A percentile compares a stretch with the other conserved stretches of the same genome.
Evolutionary conservation across 2,329 filamentous ascomycete species (phyloP).

Genomic region (Colletotrichum paranaense): DNA sequence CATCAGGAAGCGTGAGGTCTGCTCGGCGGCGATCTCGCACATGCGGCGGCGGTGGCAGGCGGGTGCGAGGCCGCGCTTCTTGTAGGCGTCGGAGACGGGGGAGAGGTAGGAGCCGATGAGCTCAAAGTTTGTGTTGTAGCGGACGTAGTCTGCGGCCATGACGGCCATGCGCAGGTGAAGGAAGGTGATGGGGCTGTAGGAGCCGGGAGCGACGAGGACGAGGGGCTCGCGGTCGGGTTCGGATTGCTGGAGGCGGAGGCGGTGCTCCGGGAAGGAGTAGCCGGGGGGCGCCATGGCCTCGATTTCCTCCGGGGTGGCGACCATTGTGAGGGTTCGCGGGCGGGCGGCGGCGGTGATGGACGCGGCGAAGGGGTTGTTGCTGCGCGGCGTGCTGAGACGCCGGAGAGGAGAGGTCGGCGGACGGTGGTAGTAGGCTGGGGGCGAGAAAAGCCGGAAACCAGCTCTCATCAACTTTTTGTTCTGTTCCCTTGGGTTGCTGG

Average conservation of each 20-base stretch:
- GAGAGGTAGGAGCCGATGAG: slow-evolving; percentile 87
- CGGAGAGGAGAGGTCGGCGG: slow-evolving; percentile 11
- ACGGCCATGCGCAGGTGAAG: slow-evolving; percentile 89
- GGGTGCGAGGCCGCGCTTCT: slow-evolving; percentile 82
- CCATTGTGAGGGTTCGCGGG: slow-evolving; percentile 25
- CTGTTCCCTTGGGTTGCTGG: background rate
- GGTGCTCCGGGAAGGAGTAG: slow-evolving; percentile 72
- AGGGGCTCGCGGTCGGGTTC: slow-evolving; percentile 70
- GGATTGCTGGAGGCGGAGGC: slow-evolving; percentile 67
- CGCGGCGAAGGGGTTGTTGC: background rate
- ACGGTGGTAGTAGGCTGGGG: background rate
- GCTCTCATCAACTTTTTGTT: background rate
- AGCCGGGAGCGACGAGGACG: slow-evolving; percentile 76
- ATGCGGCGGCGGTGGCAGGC: slow-evolving; percentile 82
- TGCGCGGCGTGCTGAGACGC: slow-evolving; percentile 16
- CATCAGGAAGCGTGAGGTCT: slow-evolving; percentile 83
- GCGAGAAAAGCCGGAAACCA: slow-evolving; percentile 2
- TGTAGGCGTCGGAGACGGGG: slow-evolving; percentile 76
- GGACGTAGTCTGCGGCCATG: slow-evolving; percentile 84
- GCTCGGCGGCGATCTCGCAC: slow-evolving; percentile 84
- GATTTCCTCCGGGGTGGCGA: slow-evolving; percentile 33
- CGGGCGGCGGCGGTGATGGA: background rate
- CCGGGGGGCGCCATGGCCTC: slow-evolving; percentile 36
- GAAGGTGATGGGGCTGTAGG: slow-evolving; percentile 80
- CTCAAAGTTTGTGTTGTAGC: slow-evolving; percentile 79